Conservation (phyloP, 108 stramenopile genomes). For the Pseudonitzschia delicatissima region DNA sequence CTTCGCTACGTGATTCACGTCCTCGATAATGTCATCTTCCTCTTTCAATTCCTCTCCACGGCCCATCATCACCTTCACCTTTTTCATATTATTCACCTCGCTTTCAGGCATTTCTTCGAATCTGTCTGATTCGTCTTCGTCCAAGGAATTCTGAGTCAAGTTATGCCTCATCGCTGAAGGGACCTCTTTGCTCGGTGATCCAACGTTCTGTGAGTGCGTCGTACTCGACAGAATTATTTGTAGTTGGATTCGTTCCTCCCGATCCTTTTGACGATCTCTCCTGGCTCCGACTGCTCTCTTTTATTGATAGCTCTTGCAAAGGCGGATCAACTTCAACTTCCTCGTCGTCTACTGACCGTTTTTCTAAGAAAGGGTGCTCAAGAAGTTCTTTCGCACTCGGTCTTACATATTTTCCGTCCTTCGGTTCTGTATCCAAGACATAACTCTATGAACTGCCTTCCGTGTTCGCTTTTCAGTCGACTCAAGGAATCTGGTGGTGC, state of each 20-base stretch:
- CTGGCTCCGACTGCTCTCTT: neutral
- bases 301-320: slow-evolving; percentile 64
- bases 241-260: slow-evolving; percentile 14
- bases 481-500: slow-evolving; percentile 80
- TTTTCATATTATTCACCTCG: slow-evolving; percentile 76
- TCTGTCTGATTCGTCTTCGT: slow-evolving; percentile 48
- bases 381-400: slow-evolving; percentile 75
- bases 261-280: slow-evolving; percentile 9
- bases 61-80: slow-evolving; percentile 83
- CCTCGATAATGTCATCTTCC: slow-evolving; percentile 14
- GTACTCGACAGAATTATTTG: slow-evolving; percentile 1
- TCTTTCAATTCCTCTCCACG: slow-evolving; percentile 72
- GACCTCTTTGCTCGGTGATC: neutral
- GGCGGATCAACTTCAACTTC: slow-evolving; percentile 82
- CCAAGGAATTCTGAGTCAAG: slow-evolving; percentile 20
- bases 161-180: slow-evolving; percentile 8
- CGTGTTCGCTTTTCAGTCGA: slow-evolving; percentile 72
- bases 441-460: slow-evolving; percentile 80
- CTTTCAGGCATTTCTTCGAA: slow-evolving; percentile 88
- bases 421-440: slow-evolving; percentile 83
- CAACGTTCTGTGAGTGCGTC: slow-evolving; percentile 8
- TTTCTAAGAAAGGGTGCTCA: slow-evolving; percentile 73
- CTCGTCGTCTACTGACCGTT: slow-evolving; percentile 73
- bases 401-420: slow-evolving; percentile 52
- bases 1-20: neutral